phyloP scores from a whole-genome alignment of 345 rosid genomes.

The Salix brachista region DNA sequence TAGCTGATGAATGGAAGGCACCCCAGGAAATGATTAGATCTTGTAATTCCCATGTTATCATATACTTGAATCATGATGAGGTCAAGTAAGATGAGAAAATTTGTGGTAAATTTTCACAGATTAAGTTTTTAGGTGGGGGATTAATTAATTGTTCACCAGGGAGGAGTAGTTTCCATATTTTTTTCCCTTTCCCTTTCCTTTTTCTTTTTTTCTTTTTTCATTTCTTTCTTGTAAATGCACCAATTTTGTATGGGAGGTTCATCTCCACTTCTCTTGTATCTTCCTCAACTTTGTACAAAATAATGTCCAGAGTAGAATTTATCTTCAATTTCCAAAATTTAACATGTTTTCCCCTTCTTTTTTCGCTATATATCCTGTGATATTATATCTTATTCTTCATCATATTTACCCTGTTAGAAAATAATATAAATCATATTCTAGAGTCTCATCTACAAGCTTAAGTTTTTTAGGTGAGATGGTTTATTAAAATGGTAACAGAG shows the following conservation, averaged over 20 bases:
- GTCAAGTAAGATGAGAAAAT: not conserved
- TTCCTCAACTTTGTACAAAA: slow-evolving; percentile 20
- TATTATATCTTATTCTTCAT: no score
- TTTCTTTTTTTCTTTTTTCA: no score
- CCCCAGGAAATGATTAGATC: slow-evolving; percentile 19
- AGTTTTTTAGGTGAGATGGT: no score
- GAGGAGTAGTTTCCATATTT: not conserved
- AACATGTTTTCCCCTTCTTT: not conserved
- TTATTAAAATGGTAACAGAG: no score
- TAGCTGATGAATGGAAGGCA: slow-evolving; percentile 52
- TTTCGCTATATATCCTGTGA: not conserved
- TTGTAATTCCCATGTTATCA: slow-evolving; percentile 45
- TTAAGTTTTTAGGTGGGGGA: not conserved
- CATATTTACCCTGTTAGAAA: no score
- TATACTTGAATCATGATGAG: slow-evolving; percentile 12
- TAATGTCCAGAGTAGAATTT: slow-evolving; percentile 19
- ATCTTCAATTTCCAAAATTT: not conserved
- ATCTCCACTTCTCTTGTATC: slow-evolving; percentile 14
- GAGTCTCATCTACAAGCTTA: fast-evolving
- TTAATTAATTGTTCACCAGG: not conserved
- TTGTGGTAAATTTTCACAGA: slow-evolving; percentile 4
- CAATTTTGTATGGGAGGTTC: slow-evolving; percentile 42
- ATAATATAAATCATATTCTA: no score
- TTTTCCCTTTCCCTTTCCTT: no score
- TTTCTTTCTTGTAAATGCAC: slow-evolving; percentile 39